A percentile compares a stretch with the other conserved stretches of the same genome.
phyloP scores from a whole-genome alignment of 176 grass and related monocot genomes.

The Pontederia crassipes region DNA sequence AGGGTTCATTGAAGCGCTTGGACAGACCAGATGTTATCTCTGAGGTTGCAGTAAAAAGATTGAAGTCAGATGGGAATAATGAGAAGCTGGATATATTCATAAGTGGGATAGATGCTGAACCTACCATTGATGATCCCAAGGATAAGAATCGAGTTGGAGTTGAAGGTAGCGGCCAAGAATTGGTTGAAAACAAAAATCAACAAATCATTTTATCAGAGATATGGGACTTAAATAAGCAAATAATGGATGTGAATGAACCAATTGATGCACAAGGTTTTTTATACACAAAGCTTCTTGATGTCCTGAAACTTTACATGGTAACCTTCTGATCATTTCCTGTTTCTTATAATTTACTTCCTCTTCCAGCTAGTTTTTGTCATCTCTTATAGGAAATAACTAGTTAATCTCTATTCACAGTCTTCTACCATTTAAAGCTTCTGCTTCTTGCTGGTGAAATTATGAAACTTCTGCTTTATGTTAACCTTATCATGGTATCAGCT shows the following conservation, averaged over 20 bases:
- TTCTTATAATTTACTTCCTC: no score
- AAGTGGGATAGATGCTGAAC: conserved; percentile 46
- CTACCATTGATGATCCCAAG: conserved; percentile 1
- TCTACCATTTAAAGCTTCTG: conserved; percentile 4
- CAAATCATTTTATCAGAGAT: conserved; percentile 37
- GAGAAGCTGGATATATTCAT: conserved; percentile 56
- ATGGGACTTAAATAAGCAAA: conserved; percentile 59
- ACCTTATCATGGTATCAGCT: no score
- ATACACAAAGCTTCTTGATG: conserved; percentile 76
- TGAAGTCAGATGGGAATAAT: conserved; percentile 20
- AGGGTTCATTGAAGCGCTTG: conserved; percentile 25
- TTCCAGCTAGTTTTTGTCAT: no score
- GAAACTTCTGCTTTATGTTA: conserved; percentile 16
- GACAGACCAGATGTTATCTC: conserved; percentile 34
- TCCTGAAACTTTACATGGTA: conserved; percentile 76
- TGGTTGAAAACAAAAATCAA: conserved; percentile 22
- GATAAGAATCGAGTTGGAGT: conserved; percentile 18
- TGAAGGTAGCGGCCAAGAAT: conserved; percentile 25
- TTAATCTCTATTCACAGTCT: conserved; percentile 16
- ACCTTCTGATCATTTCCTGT: background rate
- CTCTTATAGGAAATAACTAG: no score
- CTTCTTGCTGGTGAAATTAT: conserved; percentile 1
- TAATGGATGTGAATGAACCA: conserved; percentile 21
- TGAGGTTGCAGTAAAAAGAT: conserved; percentile 54
- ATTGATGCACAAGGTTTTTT: conserved; percentile 46